Conservation (phyloP, 2,329 filamentous ascomycete genomes). For the Aspergillus brunneoviolaceus region DNA sequence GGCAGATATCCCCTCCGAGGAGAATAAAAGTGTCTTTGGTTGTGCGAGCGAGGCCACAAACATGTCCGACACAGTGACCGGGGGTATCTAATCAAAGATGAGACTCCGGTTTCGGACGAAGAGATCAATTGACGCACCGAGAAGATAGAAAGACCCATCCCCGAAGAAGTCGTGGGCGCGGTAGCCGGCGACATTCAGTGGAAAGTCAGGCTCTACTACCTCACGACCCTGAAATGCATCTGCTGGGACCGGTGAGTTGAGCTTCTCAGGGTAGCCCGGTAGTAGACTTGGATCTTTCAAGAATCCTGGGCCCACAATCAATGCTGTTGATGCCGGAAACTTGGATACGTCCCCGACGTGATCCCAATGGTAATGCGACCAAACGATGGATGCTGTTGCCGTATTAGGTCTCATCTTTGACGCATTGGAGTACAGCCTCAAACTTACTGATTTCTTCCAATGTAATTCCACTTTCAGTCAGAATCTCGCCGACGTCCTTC, state of each 20-base stretch:
- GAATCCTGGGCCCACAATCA: slow-evolving; percentile 57
- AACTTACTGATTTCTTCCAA: slow-evolving; percentile 14
- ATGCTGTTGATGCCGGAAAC: slow-evolving; percentile 48
- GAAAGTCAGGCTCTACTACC: slow-evolving; percentile 10
- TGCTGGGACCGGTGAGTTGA: slow-evolving; percentile 35
- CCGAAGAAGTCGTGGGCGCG: slow-evolving; percentile 30
- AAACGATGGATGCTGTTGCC: slow-evolving; percentile 25
- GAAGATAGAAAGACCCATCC: slow-evolving; percentile 32
- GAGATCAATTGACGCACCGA: slow-evolving; percentile 26
- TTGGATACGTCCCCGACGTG: slow-evolving; percentile 53
- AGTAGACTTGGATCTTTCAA: slow-evolving; percentile 39
- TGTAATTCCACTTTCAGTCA: slow-evolving; percentile 16
- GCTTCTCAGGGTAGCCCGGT: slow-evolving; percentile 49
- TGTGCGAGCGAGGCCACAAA: slow-evolving; percentile 28
- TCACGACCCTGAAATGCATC: slow-evolving; percentile 26
- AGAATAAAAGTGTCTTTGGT: slow-evolving; percentile 27
- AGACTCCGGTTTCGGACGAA: slow-evolving; percentile 12
- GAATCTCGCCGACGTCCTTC: slow-evolving; percentile 23
- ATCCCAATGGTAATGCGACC: slow-evolving; percentile 45
- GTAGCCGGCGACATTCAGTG: slow-evolving; percentile 23
- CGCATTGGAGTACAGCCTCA: not conserved
- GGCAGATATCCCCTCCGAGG: slow-evolving; percentile 28
- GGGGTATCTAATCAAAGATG: slow-evolving; percentile 15
- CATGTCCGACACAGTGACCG: slow-evolving; percentile 28
- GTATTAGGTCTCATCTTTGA: not conserved